These are phyloP conservation scores for Triticum turgidum DNA, from an alignment of 176 grass and related monocot species.

Conservation along the genomic window DNA sequence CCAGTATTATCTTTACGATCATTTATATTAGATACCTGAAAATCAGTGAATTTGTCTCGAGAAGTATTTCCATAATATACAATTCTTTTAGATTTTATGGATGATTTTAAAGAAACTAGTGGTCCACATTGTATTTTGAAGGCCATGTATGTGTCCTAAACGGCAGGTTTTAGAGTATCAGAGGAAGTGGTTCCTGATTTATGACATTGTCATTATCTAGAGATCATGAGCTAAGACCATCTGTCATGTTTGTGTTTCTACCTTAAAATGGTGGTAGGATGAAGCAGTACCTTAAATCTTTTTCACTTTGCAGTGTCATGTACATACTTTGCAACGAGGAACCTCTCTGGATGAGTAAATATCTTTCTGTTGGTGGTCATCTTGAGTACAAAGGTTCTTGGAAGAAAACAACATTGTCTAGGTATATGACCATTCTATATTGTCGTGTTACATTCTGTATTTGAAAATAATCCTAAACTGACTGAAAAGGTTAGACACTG, in stretches of 20 bases:
- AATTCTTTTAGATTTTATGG: neutral
- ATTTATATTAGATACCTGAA: neutral
- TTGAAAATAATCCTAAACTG: neutral
- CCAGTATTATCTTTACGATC: neutral
- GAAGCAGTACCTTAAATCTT: neutral
- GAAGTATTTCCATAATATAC: neutral
- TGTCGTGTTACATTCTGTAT: neutral
- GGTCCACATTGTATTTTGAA: neutral
- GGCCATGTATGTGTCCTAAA: neutral
- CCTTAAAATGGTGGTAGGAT: neutral
- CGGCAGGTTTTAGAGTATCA: neutral
- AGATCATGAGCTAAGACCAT: neutral
- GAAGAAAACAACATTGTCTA: slow-evolving; percentile 69
- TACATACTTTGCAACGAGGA: slow-evolving; percentile 96
- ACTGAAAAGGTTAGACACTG: slow-evolving; percentile 16
- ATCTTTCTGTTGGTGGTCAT: slow-evolving; percentile 73
- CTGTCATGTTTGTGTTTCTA: neutral
- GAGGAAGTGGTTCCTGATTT: neutral
- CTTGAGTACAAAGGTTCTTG: slow-evolving; percentile 80
- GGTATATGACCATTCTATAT: slow-evolving; percentile 44
- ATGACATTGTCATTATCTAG: slow-evolving; percentile 1
- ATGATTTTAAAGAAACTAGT: neutral
- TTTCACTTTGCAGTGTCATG: slow-evolving; percentile 70
- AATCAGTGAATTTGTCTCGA: neutral
- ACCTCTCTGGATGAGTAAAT: slow-evolving; percentile 99